Base-by-base conservation (phyloP, 192 early-diverging fungal genomes). In the Backusella liffmaniae region DNA sequence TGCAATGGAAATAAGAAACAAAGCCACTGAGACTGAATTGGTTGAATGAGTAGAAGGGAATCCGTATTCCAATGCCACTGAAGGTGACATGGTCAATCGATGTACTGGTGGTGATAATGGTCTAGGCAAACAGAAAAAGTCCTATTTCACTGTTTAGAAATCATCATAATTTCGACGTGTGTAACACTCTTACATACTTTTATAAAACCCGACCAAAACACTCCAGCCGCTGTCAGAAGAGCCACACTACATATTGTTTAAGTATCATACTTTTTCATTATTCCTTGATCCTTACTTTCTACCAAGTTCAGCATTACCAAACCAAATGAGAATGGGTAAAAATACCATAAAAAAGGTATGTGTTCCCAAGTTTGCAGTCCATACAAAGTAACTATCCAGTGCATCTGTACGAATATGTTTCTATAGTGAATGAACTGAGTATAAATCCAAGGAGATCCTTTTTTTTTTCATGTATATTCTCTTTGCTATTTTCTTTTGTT, bases 1-100 rank as follows among this genome's bases (percentile, higher is more conserved):
- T n/a, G 86, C 59, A 29, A 77, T 77, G 9, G 85, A 83, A 74
- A 88, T 82, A 21, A 88, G 75, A 66, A 85, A 89, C 8, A 91
- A 76, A 6, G 92, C 89, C 13, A 96, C 88, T n/a, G 92, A 90
- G 30, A 92, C 81, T 1, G 93, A 91, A 80, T 96, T 96, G 41
- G 92, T 88, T 0, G 95, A 91, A 75, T 98, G 96, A 0, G 94
- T 94, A 4, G 94, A 95, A 23, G 96, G 96, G 77, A 96, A 96
- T 16, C 96, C 96, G 76, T 95, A 98, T 81, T 98, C 96, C 16
- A 91, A 81, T 13, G 91, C 88, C 72, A 89, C 88, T 9, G 88
- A 88, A 29, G 84, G 82, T 42, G 88, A 92, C 73, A 86, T 85
- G 6, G 93, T 92, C 72, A 93, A 84, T 21, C 94, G 91, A 8